Conservation (phyloP, 805 yeast genomes). For the Saccharomyces kudriavzevii region DNA sequence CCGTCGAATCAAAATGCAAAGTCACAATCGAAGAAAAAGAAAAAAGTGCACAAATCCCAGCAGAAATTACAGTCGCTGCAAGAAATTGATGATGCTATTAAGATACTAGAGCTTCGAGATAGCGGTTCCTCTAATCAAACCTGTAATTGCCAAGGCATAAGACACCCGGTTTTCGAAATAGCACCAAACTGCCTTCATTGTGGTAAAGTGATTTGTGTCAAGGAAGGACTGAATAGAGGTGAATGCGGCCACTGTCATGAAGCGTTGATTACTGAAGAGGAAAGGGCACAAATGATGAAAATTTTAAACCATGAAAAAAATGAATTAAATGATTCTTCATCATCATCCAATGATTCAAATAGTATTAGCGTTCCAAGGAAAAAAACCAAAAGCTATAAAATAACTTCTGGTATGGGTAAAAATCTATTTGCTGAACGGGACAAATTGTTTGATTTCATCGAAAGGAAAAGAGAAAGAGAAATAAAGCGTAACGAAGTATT, state of each 20-base stretch:
- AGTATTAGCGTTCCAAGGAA: conserved; percentile 18
- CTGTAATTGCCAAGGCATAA: conserved; percentile 80
- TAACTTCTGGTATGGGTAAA: conserved; percentile 53
- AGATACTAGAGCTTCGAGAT: conserved; percentile 39
- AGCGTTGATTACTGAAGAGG: conserved; percentile 55
- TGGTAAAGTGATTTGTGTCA: conserved; percentile 85
- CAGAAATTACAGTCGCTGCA: conserved; percentile 46
- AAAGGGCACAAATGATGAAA: conserved; percentile 47
- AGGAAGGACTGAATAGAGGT: conserved; percentile 68
- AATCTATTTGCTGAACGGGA: conserved; percentile 66
- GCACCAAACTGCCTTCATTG: conserved; percentile 93
- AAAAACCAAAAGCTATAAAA: conserved; percentile 38
- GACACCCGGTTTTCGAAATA: conserved; percentile 80
- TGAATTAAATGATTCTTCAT: conserved; percentile 26
- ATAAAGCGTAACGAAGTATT: conserved; percentile 29
- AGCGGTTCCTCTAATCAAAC: conserved; percentile 20
- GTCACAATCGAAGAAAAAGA: not conserved
- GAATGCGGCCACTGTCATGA: conserved; percentile 80
- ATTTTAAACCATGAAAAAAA: conserved; percentile 48
- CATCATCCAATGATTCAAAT: conserved; percentile 11
- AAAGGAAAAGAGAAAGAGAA: conserved; percentile 37
- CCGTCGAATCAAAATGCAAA: not conserved
- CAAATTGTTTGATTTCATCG: conserved; percentile 50
- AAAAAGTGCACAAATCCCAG: conserved; percentile 14
- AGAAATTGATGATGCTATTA: conserved; percentile 58